Evolutionary conservation across 257 asterid species (phyloP).

Genomic region (Buddleja alternifolia): DNA sequence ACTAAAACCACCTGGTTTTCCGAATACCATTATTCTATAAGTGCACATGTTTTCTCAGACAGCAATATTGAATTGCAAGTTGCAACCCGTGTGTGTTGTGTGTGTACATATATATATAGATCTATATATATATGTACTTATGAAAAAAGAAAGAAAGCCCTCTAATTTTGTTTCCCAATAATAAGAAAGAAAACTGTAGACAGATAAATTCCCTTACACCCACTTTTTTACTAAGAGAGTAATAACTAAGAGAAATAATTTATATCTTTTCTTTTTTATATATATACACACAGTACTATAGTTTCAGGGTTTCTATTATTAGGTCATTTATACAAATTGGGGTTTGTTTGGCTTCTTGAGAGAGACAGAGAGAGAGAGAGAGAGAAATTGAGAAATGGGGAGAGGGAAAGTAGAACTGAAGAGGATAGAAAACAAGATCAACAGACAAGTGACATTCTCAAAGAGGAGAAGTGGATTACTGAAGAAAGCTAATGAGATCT

Average conservation of each 20-base stretch:
- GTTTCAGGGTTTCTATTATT: slow-evolving; percentile 46
- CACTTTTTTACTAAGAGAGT: slow-evolving; percentile 20
- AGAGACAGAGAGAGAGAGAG: background rate
- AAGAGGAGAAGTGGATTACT: slow-evolving; percentile 76
- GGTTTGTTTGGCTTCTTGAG: background rate
- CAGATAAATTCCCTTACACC: background rate
- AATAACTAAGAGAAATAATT: slow-evolving; percentile 12
- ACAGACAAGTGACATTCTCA: slow-evolving; percentile 83
- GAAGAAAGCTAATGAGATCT: slow-evolving; percentile 87
- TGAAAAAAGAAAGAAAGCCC: background rate
- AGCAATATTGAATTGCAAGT: slow-evolving; percentile 17
- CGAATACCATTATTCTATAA: slow-evolving; percentile 29
- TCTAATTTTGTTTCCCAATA: slow-evolving; percentile 13
- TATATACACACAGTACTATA: background rate
- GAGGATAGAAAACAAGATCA: slow-evolving; percentile 84
- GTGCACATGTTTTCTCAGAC: slow-evolving; percentile 44
- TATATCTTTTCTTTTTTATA: too few relatives aligned
- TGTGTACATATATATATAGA: too few relatives aligned
- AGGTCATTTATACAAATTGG: slow-evolving; percentile 31
- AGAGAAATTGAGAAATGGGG: slow-evolving; percentile 50
- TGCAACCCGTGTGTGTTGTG: too few relatives aligned
- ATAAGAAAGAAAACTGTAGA: background rate
- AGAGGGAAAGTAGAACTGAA: slow-evolving; percentile 81
- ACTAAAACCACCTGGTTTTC: slow-evolving; percentile 22
- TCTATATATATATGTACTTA: too few relatives aligned